Percentiles rank a stretch among this genome's conserved stretches.
phyloP scores from a whole-genome alignment of 2,329 filamentous ascomycete species.

The Hypoxylon sp. region DNA sequence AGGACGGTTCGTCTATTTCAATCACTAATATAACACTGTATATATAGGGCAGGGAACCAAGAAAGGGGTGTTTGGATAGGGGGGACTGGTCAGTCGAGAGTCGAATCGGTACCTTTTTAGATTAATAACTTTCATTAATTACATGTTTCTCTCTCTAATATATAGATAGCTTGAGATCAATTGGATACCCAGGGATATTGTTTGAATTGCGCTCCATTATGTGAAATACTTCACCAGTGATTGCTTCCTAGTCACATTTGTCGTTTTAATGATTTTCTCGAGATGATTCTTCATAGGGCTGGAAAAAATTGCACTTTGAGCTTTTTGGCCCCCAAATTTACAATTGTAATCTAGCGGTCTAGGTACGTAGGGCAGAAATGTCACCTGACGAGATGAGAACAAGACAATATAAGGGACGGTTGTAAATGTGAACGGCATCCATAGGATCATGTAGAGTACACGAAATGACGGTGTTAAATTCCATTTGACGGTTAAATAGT shows the following conservation, averaged over 20 bases:
- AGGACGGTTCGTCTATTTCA: not conserved
- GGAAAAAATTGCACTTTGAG: no score
- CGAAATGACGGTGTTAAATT: conserved; percentile 11
- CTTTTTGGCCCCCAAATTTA: not conserved
- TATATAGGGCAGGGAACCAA: not conserved
- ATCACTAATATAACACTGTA: conserved; percentile 2
- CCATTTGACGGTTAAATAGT: conserved; percentile 11
- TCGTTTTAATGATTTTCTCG: not conserved
- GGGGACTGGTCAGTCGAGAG: not conserved
- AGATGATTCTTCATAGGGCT: not conserved
- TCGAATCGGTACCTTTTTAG: not conserved
- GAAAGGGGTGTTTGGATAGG: not conserved
- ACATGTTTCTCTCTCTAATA: not conserved
- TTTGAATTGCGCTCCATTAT: not conserved
- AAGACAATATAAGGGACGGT: no score
- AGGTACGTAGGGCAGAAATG: not conserved
- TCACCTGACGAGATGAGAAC: not conserved
- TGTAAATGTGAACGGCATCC: not conserved
- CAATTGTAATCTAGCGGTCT: no score
- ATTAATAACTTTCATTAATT: conserved; percentile 1
- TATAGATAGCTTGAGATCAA: not conserved
- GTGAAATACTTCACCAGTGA: not conserved
- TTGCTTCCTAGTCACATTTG: not conserved
- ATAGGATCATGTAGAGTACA: not conserved
- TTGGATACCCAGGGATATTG: not conserved